These are phyloP conservation scores for Echinosophora koreensis DNA, from an alignment of 306 rosid genomes.

Conservation along the genomic window DNA sequence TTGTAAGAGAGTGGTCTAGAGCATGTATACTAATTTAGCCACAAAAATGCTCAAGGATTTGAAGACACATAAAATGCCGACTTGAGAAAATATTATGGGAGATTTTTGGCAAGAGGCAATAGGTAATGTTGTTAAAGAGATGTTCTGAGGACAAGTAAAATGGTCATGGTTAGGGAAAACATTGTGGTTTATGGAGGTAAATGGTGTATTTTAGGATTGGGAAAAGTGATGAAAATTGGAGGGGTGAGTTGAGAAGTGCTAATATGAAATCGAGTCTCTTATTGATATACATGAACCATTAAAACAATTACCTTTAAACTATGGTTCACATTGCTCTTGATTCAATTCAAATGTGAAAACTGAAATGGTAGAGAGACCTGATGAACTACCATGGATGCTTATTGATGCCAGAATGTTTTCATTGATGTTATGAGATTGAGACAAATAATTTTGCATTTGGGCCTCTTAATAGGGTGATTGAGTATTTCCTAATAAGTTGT, in stretches of 20 bases:
- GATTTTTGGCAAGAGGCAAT: background rate
- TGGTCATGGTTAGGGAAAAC: background rate
- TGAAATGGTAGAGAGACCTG: background rate
- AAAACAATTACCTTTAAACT: background rate
- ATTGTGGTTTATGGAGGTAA: background rate
- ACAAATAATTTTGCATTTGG: background rate
- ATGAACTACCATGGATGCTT: background rate
- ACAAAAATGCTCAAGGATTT: background rate
- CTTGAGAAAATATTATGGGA: background rate
- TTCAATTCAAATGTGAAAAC: background rate
- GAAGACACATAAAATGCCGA: background rate
- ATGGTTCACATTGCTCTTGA: background rate
- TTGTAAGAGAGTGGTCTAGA: background rate
- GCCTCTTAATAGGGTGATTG: background rate
- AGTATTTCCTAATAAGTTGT: background rate
- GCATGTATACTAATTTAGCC: background rate
- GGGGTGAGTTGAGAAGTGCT: background rate
- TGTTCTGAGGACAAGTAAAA: background rate
- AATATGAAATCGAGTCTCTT: background rate
- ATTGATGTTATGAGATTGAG: conserved; percentile 2
- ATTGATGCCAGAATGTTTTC: background rate
- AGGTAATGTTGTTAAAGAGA: background rate
- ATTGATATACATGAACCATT: background rate
- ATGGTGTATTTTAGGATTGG: conserved; percentile 8
- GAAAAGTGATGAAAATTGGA: background rate